phyloP scores from a whole-genome alignment of 192 early-diverging fungal species.

The Coemansia javaensis region DNA sequence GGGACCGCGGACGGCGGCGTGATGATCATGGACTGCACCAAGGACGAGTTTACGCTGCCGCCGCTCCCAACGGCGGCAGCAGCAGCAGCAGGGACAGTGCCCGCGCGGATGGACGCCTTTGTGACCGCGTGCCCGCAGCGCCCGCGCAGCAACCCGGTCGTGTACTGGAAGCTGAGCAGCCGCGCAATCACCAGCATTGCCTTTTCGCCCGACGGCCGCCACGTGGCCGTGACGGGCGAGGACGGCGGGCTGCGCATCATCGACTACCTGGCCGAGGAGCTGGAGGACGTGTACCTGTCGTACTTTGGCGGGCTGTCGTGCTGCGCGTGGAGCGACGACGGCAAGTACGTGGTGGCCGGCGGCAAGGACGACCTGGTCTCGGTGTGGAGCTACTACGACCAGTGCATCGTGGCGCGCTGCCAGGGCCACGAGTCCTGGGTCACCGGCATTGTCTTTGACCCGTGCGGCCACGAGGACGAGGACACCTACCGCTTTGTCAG shows the following conservation, averaged over 20 bases:
- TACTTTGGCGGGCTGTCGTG: constrained; percentile 89
- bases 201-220: constrained; percentile 80
- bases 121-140: constrained; percentile 54
- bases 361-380: constrained; percentile 92
- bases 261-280: constrained; percentile 63
- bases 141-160: constrained; percentile 74
- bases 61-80: constrained; percentile 3
- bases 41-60: constrained; percentile 85
- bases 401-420: constrained; percentile 76
- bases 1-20: constrained; percentile 80
- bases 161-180: constrained; percentile 71
- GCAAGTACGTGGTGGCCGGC: constrained; percentile 74
- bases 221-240: constrained; percentile 72
- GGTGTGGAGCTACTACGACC: constrained; percentile 79
- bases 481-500: constrained; percentile 79
- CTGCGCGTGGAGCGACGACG: constrained; percentile 87
- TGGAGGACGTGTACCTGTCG: constrained; percentile 70
- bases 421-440: constrained; percentile 92
- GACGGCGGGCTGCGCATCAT: constrained; percentile 78
- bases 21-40: constrained; percentile 79
- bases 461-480: constrained; percentile 65
- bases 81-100: background rate
- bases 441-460: constrained; percentile 79
- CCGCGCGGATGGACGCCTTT: constrained; percentile 10
- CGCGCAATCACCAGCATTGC: constrained; percentile 68